These are phyloP conservation scores for Pleurotus citrinopileatus DNA, from an alignment of 768 basidiomycete species.

Conservation along the genomic window DNA sequence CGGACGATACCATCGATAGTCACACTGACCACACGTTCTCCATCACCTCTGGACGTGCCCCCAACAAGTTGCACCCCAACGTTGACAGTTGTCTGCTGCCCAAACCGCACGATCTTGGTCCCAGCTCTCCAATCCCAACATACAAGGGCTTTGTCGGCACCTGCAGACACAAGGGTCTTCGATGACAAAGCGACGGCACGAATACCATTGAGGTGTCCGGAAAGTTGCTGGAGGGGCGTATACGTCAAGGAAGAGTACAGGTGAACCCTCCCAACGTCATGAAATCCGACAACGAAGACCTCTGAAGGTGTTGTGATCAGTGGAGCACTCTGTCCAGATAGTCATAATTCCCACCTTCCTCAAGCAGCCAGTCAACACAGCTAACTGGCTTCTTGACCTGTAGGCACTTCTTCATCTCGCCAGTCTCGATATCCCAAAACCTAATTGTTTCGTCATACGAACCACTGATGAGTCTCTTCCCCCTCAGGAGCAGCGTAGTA, in stretches of 20 bases:
- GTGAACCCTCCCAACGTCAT: slow-evolving; percentile 90
- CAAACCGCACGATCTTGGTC: slow-evolving; percentile 85
- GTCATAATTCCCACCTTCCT: slow-evolving; percentile 55
- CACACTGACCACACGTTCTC: slow-evolving; percentile 84
- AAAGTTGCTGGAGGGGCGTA: slow-evolving; percentile 78
- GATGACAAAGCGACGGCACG: slow-evolving; percentile 85
- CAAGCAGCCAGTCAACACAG: slow-evolving; percentile 82
- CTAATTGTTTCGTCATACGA: slow-evolving; percentile 91
- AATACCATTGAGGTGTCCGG: slow-evolving; percentile 86
- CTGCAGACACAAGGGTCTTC: slow-evolving; percentile 84
- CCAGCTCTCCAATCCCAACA: slow-evolving; percentile 92
- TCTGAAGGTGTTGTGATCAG: slow-evolving; percentile 35
- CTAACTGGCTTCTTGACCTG: slow-evolving; percentile 88
- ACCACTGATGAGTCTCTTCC: slow-evolving; percentile 82
- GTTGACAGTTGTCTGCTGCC: slow-evolving; percentile 90
- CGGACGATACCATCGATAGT: slow-evolving; percentile 91
- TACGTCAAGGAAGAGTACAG: slow-evolving; percentile 86
- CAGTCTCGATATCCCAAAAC: slow-evolving; percentile 81
- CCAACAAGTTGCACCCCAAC: slow-evolving; percentile 78
- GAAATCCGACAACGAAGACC: slow-evolving; percentile 91
- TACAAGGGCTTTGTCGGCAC: slow-evolving; percentile 70
- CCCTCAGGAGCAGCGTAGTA: slow-evolving; percentile 74
- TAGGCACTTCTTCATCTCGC: slow-evolving; percentile 67
- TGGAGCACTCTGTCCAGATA: background rate
- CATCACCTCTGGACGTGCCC: slow-evolving; percentile 40